Evolutionary conservation across 2,329 filamentous ascomycete species (phyloP), one percentile per base, ranked within the genome.

Genomic region (Exophiala alcalophila): DNA sequence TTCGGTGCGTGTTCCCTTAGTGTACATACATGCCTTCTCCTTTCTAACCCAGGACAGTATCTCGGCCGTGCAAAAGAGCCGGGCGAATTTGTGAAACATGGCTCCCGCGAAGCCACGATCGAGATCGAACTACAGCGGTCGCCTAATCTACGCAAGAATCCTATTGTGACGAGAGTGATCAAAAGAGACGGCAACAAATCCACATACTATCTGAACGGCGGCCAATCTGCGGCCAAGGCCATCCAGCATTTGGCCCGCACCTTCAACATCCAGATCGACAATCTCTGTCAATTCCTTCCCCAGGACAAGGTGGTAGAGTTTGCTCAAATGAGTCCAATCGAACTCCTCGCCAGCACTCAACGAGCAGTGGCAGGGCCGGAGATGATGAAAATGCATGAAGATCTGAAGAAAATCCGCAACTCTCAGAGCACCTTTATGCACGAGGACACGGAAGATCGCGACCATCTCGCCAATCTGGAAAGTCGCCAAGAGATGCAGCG

Each of bases 251-350:
- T 95, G 34, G 84, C 83, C 48, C 77, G 72, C 46, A 74, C 73
- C 7, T 81, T 94, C 58, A 84, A 84, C 34, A 97, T 98, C 37
- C 92, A 98, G 64, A 87, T 97, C 52, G 92, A 98, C 69, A 98
- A 98, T 56, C 74, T 98, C 2, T 98, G 92, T 63, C 92, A 98
- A 62, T 98, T 98, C 57, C 70, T 98, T 30, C 92, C 92, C 0
- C 92, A 98, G 64, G 92, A 98, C 61, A 85, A 90, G 55, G 92
- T 98, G 1, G 87, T 89, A 16, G 90, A 96, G 60, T 98, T 98
- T 61, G 88, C 92, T 4, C 84, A 78, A 4, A 78, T 94, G 54
- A 85, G 80, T 6, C 84, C 91, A 0, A 72, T 94, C 9, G 84
- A 94, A 30, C 76, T 96, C 14, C 73, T 98, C 1, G 76, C 81